These are phyloP conservation scores for Durio zibethinus DNA, from an alignment of 345 rosid species.

Conservation along the genomic window DNA sequence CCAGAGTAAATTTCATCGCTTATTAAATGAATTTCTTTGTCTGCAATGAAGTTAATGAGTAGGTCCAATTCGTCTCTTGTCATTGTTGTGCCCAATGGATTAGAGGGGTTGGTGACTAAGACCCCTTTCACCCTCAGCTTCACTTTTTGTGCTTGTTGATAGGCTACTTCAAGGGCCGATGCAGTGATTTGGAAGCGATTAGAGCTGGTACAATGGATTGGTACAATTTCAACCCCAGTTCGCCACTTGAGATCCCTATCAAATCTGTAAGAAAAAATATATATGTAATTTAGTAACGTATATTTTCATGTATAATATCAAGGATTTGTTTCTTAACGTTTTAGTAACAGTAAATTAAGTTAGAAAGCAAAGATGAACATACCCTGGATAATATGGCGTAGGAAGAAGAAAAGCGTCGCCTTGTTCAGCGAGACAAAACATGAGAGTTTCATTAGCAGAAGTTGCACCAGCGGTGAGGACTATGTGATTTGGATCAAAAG, in stretches of 20 bases:
- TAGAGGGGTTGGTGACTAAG: constrained; percentile 76
- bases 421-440: constrained; percentile 69
- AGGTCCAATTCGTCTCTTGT: constrained; percentile 55
- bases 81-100: constrained; percentile 73
- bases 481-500: constrained; percentile 49
- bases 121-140: constrained; percentile 74
- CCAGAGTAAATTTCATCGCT: constrained; percentile 88
- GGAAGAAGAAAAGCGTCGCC: constrained; percentile 85
- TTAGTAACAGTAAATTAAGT: constrained; percentile 21
- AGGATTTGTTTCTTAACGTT: constrained; percentile 15
- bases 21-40: constrained; percentile 59
- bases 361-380: constrained; percentile 19
- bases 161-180: constrained; percentile 60
- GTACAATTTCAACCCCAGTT: constrained; percentile 57
- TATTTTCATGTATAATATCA: constrained; percentile 18
- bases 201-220: constrained; percentile 54
- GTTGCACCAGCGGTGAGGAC: constrained; percentile 85
- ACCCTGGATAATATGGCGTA: constrained; percentile 87
- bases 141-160: constrained; percentile 55
- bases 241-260: constrained; percentile 80
- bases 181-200: constrained; percentile 58
- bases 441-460: constrained; percentile 75
- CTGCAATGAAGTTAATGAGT: constrained; percentile 56
- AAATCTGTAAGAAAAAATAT: constrained; percentile 41
- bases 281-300: constrained; percentile 21